phyloP scores from a whole-genome alignment of 768 basidiomycete species.

The Auriscalpium microsporum region DNA sequence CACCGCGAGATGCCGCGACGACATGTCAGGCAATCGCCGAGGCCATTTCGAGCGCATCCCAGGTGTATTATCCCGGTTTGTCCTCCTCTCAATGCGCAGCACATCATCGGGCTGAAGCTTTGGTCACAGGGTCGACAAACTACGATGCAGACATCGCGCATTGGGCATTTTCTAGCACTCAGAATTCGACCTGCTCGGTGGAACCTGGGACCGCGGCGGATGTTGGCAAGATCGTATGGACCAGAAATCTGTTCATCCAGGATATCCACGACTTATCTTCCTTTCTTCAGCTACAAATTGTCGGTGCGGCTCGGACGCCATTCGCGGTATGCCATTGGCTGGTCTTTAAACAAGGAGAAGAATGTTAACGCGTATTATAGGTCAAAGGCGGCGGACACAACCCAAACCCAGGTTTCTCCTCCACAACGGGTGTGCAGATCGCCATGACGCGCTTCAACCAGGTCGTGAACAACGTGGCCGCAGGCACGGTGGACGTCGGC shows the following conservation, averaged over 20 bases:
- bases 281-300: constrained; percentile 1
- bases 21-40: not conserved
- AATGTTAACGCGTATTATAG: not conserved
- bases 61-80: constrained; percentile 4
- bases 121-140: not conserved
- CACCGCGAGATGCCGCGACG: not conserved
- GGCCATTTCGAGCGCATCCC: constrained; percentile 1
- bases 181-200: constrained; percentile 13
- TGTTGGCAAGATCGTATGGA: constrained; percentile 12
- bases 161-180: constrained; percentile 4
- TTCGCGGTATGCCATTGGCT: not conserved
- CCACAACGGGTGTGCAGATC: constrained; percentile 20
- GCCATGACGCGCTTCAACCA: constrained; percentile 17
- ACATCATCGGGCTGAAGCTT: not conserved
- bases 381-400: constrained; percentile 22
- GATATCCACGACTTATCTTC: not conserved
- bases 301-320: constrained; percentile 4
- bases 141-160: constrained; percentile 10
- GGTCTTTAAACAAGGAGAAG: not conserved
- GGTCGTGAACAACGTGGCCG: not conserved
- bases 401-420: constrained; percentile 18
- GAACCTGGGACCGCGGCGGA: constrained; percentile 16
- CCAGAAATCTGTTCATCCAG: not conserved
- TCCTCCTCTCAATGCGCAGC: not conserved
- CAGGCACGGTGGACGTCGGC: constrained; percentile 12